phyloP scores from a whole-genome alignment of 2,329 filamentous ascomycete genomes.

The Lanzia echinophila region DNA sequence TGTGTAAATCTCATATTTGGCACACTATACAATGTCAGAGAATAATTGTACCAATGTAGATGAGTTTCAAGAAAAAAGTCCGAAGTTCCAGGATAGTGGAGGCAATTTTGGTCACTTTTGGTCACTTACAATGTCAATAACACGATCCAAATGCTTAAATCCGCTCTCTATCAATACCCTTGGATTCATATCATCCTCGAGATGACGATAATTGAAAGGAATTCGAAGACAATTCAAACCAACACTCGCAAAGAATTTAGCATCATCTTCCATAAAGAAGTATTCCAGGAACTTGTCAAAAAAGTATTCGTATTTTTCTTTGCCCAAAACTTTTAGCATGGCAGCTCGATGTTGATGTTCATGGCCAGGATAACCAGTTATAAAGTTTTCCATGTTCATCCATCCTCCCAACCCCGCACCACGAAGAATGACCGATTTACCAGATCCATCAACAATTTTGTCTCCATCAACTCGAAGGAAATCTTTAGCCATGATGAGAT shows the following conservation, averaged over 20 bases:
- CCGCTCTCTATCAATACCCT: constrained; percentile 40
- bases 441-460: constrained; percentile 31
- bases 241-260: constrained; percentile 48
- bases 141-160: constrained; percentile 43
- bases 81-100: too few species aligned
- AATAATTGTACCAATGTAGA: too few species aligned
- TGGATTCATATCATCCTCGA: constrained; percentile 47
- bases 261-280: constrained; percentile 53
- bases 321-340: constrained; percentile 46
- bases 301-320: constrained; percentile 52
- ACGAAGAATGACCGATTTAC: constrained; percentile 33
- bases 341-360: constrained; percentile 49
- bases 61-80: too few species aligned
- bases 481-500: constrained; percentile 19
- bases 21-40: constrained; percentile 24
- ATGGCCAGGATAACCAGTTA: constrained; percentile 54
- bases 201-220: constrained; percentile 55
- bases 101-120: neutral
- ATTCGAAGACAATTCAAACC: constrained; percentile 53
- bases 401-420: constrained; percentile 37
- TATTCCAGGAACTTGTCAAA: constrained; percentile 43
- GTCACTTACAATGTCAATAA: constrained; percentile 35
- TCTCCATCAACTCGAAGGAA: constrained; percentile 32
- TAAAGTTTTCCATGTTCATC: constrained; percentile 55
- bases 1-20: constrained; percentile 37